Conservation (phyloP, 495 filamentous ascomycete genomes). For the Aspergillus leporis region DNA sequence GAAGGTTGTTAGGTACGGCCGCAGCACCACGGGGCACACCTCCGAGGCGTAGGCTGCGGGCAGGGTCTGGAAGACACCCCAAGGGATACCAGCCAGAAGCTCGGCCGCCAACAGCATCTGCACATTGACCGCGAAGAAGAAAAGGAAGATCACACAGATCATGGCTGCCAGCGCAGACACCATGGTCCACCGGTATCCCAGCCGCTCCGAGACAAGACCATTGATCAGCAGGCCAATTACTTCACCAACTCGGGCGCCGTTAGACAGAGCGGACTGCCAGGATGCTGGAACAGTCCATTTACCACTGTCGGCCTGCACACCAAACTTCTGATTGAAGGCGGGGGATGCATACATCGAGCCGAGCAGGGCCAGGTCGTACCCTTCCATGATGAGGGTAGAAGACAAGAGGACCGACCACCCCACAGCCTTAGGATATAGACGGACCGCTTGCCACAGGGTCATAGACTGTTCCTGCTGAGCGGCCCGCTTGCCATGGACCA, state of each 20-base stretch:
- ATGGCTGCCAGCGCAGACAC: slow-evolving; percentile 56
- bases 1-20: slow-evolving; percentile 69
- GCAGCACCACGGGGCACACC: slow-evolving; percentile 65
- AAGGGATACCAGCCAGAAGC: slow-evolving; percentile 70
- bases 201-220: slow-evolving; percentile 62
- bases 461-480: slow-evolving; percentile 26
- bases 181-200: slow-evolving; percentile 65
- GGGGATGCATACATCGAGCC: slow-evolving; percentile 38
- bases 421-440: slow-evolving; percentile 49
- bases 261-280: slow-evolving; percentile 69
- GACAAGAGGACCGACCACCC: slow-evolving; percentile 48
- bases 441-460: slow-evolving; percentile 31
- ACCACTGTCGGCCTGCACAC: slow-evolving; percentile 28
- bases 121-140: slow-evolving; percentile 66
- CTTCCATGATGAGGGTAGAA: slow-evolving; percentile 51
- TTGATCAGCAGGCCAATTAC: slow-evolving; percentile 68
- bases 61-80: slow-evolving; percentile 73
- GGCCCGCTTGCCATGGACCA: slow-evolving; percentile 14
- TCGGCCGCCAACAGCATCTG: slow-evolving; percentile 63
- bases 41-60: slow-evolving; percentile 74
- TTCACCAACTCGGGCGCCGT: slow-evolving; percentile 59
- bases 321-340: slow-evolving; percentile 41
- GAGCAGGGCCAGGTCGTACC: slow-evolving; percentile 47
- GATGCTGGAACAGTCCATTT: slow-evolving; percentile 43
- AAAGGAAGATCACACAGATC: slow-evolving; percentile 62